Evolutionary conservation across 2,329 filamentous ascomycete genomes (phyloP).

Genomic region (Fusarium concolor): DNA sequence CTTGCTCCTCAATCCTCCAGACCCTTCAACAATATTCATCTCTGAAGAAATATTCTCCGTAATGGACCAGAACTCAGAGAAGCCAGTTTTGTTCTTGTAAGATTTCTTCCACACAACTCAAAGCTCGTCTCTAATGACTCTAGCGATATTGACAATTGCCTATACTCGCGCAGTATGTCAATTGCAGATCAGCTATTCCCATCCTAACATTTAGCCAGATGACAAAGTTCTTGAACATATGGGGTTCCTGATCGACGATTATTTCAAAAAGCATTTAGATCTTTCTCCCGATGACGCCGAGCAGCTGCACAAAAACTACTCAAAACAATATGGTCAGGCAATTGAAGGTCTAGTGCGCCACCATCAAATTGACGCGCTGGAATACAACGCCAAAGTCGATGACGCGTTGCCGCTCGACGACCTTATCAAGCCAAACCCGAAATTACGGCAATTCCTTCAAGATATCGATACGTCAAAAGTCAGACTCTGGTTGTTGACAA

Average conservation of each 20-base stretch:
- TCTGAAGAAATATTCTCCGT: accelerated
- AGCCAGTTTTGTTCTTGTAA: slow-evolving; percentile 59
- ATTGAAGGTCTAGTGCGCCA: slow-evolving; percentile 94
- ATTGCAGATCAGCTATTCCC: accelerated
- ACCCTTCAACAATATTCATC: no score
- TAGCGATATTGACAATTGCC: slow-evolving; percentile 98
- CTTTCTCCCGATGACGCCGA: slow-evolving; percentile 80
- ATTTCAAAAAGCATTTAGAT: slow-evolving; percentile 75
- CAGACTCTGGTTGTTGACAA: slow-evolving; percentile 93
- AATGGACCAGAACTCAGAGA: slow-evolving; percentile 21
- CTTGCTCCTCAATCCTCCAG: no score
- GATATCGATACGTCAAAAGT: slow-evolving; percentile 87
- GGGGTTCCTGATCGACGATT: slow-evolving; percentile 79
- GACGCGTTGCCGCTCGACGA: slow-evolving; percentile 92
- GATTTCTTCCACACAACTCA: no score
- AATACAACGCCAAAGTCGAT: slow-evolving; percentile 95
- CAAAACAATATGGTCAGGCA: slow-evolving; percentile 94
- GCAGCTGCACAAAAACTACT: slow-evolving; percentile 91
- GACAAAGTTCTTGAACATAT: slow-evolving; percentile 88
- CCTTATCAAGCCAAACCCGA: slow-evolving; percentile 81
- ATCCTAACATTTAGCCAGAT: slow-evolving; percentile 56
- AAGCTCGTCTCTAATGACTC: slow-evolving; percentile 38
- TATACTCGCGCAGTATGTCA: slow-evolving; percentile 83
- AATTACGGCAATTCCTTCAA: slow-evolving; percentile 78
- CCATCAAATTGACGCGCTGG: slow-evolving; percentile 93